Base-by-base conservation (phyloP, 2,329 filamentous ascomycete genomes). In the Fusarium sp. region DNA sequence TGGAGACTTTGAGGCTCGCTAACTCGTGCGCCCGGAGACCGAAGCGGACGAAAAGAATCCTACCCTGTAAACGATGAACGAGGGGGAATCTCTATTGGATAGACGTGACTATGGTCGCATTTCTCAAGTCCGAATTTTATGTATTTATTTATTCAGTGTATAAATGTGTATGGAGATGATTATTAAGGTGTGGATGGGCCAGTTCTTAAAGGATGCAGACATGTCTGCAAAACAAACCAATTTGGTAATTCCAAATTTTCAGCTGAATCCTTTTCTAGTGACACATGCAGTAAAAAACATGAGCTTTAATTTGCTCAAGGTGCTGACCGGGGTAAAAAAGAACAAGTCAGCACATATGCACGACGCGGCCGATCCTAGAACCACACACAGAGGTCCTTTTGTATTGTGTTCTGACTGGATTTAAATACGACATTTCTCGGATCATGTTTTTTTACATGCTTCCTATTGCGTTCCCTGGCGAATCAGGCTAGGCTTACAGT, bases 1-100 rank as follows among this genome's bases (percentile, higher is more conserved):
- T 58, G 46, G 62, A 33, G 31, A 11, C 16, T 29, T 13, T 38
- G 16, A 44, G 36, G 38, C 34, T 31, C 53, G 25, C 58, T 54
- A 4, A 18, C 36, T 58, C 38, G 27, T 27, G 61, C 68, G 65
- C 36, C 4, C 72, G 72, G 69, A 73, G 50, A 27, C 71, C 71
- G 71, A 72, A 6, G 49, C 67, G 69, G 72, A 67, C 70, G 29
- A 70, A 68, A 27, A 34, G 23, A 25, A 18, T 10, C 13, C 13
- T 14, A 9, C 13, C n/a, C 50, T 57, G 6, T n/a, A 31, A 49
- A 50, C 27, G 14, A 29, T 29, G 27, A 29, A 29, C 27, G 27
- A 29, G 27, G 27, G 18, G n/a, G 42, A 9, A 10, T 49, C 5
- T 10, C 5, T 10, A 51, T 51, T 51, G 49, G 49, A 23, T 4